Evolutionary conservation across 345 rosid species (phyloP), one percentile per base, ranked within the genome.

Genomic region (Combretum micranthum): DNA sequence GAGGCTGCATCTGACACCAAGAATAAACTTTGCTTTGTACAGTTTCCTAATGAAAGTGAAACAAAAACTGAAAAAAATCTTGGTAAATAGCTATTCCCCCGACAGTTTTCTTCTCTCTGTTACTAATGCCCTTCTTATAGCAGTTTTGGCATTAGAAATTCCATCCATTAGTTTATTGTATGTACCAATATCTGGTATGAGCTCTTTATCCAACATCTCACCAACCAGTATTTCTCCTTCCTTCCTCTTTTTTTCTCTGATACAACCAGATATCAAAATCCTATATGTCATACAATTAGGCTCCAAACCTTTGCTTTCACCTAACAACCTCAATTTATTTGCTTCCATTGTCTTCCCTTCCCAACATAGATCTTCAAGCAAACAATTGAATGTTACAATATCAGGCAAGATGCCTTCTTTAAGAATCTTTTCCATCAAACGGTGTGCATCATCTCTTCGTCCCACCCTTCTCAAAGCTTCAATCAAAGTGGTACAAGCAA

Each of bases 131-230:
- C 56, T 52, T 20, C 54, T 48, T 0, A 64, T 19, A 7, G 44
- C 39, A 13, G 57, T 71, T 64, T 57, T 59, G 11, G 56, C 13
- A 22, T 42, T 23, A 43, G 83, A 67, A 63, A 91, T 75, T 37
- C 75, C 76, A 53, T 81, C 75, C 80, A 86, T 82, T 63, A 82
- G 72, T 60, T 75, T 75, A 49, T 86, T 88, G 67, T 91, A 86
- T 0, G 88, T 82, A 54, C 76, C 78, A 56, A 88, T 72, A 62
- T 88, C 88, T 56, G 87, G 85, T 65, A 91, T 62, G 63, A 80
- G 76, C 44, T 80, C 95, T 61, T 73, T 80, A 68, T 88, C 98
- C 64, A 91, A 63, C 98, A 91, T 91, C 76, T 91, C 90, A 47
- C 81, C 75, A 56, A 84, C 90, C 58, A 91, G 15, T 46, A 26